Percentiles rank a stretch among this genome's conserved stretches.
Evolutionary conservation across 2,329 filamentous ascomycete genomes (phyloP).

Genomic region (Microdochium trichocladiopsis): DNA sequence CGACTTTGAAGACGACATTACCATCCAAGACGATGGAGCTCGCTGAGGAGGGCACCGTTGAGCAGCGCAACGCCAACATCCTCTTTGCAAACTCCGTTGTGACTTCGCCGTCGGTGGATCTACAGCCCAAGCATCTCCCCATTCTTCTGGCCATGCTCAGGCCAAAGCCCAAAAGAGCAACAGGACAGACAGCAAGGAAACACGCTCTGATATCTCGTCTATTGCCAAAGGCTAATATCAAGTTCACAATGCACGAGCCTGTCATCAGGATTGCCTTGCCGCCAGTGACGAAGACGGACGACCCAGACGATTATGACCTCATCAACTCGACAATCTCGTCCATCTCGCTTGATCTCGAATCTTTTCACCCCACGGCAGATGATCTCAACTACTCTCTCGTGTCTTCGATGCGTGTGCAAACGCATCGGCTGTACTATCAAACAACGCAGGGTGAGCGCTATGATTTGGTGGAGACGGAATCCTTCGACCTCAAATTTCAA

Average conservation of each 20-base stretch:
- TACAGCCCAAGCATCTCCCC: constrained; percentile 87
- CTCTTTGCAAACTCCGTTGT: constrained; percentile 94
- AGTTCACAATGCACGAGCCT: constrained; percentile 93
- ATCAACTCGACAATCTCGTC: constrained; percentile 95
- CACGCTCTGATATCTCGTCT: constrained; percentile 80
- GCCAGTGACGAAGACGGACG: constrained; percentile 57
- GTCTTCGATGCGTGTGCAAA: constrained; percentile 74
- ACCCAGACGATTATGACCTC: constrained; percentile 81
- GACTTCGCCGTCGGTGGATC: constrained; percentile 88
- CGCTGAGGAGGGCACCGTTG: constrained; percentile 60
- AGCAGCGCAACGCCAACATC: constrained; percentile 91
- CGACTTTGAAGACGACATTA: constrained; percentile 85
- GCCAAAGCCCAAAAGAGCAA: constrained; percentile 36
- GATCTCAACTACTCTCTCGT: constrained; percentile 82
- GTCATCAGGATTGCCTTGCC: constrained; percentile 86
- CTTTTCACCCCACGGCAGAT: constrained; percentile 82
- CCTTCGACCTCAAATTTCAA: constrained; percentile 78
- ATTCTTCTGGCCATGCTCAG: constrained; percentile 72
- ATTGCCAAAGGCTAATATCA: constrained; percentile 87
- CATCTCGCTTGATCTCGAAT: constrained; percentile 86
- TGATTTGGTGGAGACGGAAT: constrained; percentile 81
- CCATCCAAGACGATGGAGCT: constrained; percentile 90
- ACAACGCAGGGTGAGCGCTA: constrained; percentile 76
- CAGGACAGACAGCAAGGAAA: constrained; percentile 36
- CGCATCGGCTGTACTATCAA: constrained; percentile 91